These are phyloP conservation scores for Marasmius sp. DNA, from an alignment of 1,284 basidiomycete genomes.

Conservation along the genomic window DNA sequence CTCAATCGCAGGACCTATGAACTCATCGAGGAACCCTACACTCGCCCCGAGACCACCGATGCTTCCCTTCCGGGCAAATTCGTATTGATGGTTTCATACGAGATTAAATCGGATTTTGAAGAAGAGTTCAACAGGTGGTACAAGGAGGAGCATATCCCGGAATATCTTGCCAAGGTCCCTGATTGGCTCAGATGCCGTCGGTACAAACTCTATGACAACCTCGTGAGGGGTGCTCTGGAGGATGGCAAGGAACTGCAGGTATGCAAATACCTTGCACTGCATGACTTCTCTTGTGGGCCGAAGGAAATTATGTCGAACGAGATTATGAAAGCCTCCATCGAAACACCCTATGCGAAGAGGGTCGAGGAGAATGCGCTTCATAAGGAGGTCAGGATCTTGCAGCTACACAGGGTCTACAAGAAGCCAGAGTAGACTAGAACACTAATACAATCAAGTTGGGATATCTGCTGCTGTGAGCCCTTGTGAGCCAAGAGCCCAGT, in stretches of 20 bases:
- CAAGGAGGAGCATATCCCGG: constrained; percentile 8
- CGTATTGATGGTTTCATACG: neutral
- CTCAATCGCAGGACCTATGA: constrained; percentile 10
- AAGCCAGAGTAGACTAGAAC: neutral
- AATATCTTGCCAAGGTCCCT: constrained; percentile 3
- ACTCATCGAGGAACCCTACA: constrained; percentile 1
- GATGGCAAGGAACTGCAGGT: neutral
- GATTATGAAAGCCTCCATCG: constrained; percentile 4
- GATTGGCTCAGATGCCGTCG: constrained; percentile 10
- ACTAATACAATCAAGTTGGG: too few relatives aligned
- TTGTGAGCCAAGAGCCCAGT: too few relatives aligned
- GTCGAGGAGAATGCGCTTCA: neutral
- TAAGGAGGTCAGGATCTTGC: neutral
- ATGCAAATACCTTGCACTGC: constrained; percentile 11
- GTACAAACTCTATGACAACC: constrained; percentile 3
- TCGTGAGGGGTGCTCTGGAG: constrained; percentile 1
- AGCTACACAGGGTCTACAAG: constrained; percentile 1
- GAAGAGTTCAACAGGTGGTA: constrained; percentile 15
- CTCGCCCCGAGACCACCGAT: neutral
- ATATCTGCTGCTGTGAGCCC: too few relatives aligned
- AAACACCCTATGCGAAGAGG: constrained; percentile 4
- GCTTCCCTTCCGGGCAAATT: constrained; percentile 6
- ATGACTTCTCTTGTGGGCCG: constrained; percentile 8
- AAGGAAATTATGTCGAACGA: constrained; percentile 1
- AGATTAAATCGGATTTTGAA: constrained; percentile 9